Percentiles rank a stretch among this genome's conserved stretches.
Evolutionary conservation across 176 grass and related monocot species (phyloP).

Genomic region (Avena eriantha): DNA sequence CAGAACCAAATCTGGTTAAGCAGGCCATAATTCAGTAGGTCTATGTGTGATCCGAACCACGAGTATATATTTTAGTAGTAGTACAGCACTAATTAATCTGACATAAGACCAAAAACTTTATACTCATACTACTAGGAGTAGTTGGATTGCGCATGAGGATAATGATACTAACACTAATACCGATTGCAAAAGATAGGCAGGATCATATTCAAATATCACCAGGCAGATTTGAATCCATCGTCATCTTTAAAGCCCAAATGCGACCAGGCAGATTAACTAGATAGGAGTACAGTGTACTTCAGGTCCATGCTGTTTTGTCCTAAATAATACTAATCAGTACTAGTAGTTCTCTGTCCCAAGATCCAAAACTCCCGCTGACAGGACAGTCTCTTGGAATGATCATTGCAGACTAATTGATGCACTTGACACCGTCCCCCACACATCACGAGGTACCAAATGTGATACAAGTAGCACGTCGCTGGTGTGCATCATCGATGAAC

Average conservation of each 20-base stretch:
- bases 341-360: not conserved
- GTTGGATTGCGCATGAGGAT: not conserved
- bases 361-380: constrained; percentile 44
- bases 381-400: not conserved
- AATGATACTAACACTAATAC: not conserved
- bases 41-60: not conserved
- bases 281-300: not conserved
- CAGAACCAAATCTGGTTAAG: not conserved
- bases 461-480: constrained; percentile 4
- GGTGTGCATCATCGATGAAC: not conserved
- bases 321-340: not conserved
- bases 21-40: not conserved
- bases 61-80: not conserved
- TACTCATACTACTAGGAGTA: not conserved
- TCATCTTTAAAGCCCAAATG: not conserved
- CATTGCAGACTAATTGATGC: not conserved
- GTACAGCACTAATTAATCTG: no score
- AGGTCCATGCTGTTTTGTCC: not conserved
- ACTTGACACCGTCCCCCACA: no score
- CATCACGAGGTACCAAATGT: not conserved
- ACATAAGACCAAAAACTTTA: not conserved
- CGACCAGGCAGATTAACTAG: not conserved
- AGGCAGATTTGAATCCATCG: not conserved
- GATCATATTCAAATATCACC: not conserved
- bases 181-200: not conserved